These are phyloP conservation scores for Pterocarpus santalinus DNA, from an alignment of 306 rosid species.

Conservation along the genomic window DNA sequence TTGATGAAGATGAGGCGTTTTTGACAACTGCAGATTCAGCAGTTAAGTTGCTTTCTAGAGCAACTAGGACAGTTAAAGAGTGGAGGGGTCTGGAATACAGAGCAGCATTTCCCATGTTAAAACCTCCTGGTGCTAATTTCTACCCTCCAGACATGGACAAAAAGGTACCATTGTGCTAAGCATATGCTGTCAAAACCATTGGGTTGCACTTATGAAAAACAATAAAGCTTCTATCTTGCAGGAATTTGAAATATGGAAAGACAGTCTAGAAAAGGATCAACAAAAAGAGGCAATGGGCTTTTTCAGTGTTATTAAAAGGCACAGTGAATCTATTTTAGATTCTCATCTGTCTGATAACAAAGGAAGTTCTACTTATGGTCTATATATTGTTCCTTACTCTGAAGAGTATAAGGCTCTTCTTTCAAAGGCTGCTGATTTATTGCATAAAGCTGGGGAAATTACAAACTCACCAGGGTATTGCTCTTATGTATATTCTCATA, in stretches of 20 bases:
- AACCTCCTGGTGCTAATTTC: constrained; percentile 94
- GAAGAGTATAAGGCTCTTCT: constrained; percentile 81
- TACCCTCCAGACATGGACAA: constrained; percentile 98
- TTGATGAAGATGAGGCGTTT: constrained; percentile 88
- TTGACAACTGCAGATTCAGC: constrained; percentile 94
- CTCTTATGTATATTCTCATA: constrained; percentile 35
- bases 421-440: constrained; percentile 74
- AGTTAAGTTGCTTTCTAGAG: constrained; percentile 68
- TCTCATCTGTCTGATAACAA: constrained; percentile 48
- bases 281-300: constrained; percentile 74
- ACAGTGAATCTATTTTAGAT: constrained; percentile 68
- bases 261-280: constrained; percentile 67
- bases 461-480: constrained; percentile 72
- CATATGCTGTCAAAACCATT: constrained; percentile 33
- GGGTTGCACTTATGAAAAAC: constrained; percentile 38
- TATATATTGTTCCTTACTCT: constrained; percentile 74
- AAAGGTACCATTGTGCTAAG: constrained; percentile 60
- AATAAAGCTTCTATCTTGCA: constrained; percentile 52
- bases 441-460: constrained; percentile 84
- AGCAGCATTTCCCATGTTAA: constrained; percentile 80
- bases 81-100: constrained; percentile 94
- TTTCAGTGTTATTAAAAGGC: constrained; percentile 83
- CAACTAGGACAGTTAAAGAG: constrained; percentile 65
- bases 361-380: constrained; percentile 55
- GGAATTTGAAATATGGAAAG: constrained; percentile 92